Base-by-base conservation (phyloP, 257 asterid species). In the Ballota nigra region DNA sequence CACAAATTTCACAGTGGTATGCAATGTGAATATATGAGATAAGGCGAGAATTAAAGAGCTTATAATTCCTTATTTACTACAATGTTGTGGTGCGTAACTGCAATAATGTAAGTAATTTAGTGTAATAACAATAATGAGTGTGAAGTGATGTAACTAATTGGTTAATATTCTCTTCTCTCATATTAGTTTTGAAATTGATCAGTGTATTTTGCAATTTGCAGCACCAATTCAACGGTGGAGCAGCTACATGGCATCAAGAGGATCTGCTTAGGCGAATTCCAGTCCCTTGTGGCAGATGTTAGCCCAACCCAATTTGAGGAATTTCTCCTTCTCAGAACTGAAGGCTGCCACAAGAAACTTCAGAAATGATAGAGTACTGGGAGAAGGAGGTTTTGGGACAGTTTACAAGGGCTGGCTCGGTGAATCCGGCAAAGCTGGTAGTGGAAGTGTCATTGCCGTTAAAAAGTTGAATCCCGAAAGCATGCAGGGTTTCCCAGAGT, bases 301-400 rank as follows among this genome's bases (percentile, higher is more conserved):
- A 22, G 7, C 63, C 36, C 34, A 56, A 20, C 63, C 63, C 64
- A 68, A 71, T 56, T 67, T 81, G 41, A 81, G 78, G 60, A 63
- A 66, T 49, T 84, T 81, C 83, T 51, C 78, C 24, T 59, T 79
- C 13, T 8, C 67, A 8, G 86, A 84, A 63, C 79, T 81, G 63
- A 81, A 68, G 69, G 71, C 65, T 4, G 82, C 80, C 62, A 81
- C 88, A 15, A 77, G 69, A 40, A 84, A 77, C 66, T 84, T 84
- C 71, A 18, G 65, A 5, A 0, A 6, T 12, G 83, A 79, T 60
- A 62, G 41, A 28, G 51, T 81, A 6, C 9, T 84, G 0, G 88
- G 88, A 69, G 72, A 74, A 55, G 86, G 86, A 38, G 86, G 88
- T 0, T 84, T 84, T 79, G 88, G 88, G 34, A 73, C 0, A 29